Evolutionary conservation across 306 rosid species (phyloP).

Genomic region (Casuarina glauca): DNA sequence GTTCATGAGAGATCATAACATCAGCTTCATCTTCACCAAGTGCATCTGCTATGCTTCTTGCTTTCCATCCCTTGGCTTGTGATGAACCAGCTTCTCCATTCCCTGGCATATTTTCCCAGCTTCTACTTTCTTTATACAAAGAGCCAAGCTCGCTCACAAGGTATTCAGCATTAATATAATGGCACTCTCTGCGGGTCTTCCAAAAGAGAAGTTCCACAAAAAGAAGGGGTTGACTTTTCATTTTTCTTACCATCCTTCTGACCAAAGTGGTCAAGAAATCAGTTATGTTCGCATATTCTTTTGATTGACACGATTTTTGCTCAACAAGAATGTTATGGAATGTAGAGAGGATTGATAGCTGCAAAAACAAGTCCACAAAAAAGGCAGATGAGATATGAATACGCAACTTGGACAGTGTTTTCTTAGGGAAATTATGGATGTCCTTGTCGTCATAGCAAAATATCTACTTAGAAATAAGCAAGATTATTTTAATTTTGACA

Average conservation of each 20-base stretch:
- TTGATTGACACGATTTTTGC: conserved; percentile 70
- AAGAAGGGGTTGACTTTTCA: conserved; percentile 84
- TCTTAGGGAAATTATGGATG: neutral
- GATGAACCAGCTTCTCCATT: conserved; percentile 54
- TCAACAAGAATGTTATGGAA: conserved; percentile 76
- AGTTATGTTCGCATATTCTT: conserved; percentile 58
- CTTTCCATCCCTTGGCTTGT: conserved; percentile 46
- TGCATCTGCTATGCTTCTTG: conserved; percentile 84
- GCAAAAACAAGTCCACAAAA: conserved; percentile 34
- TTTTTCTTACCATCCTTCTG: conserved; percentile 81
- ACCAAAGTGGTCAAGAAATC: conserved; percentile 67
- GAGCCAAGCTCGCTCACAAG: conserved; percentile 76
- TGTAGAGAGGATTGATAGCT: conserved; percentile 76
- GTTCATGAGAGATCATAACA: conserved; percentile 66
- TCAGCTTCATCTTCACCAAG: conserved; percentile 99
- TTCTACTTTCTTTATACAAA: conserved; percentile 54
- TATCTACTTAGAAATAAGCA: neutral
- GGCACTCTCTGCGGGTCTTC: conserved; percentile 94
- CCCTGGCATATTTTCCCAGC: conserved; percentile 45
- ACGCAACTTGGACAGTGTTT: conserved; percentile 12
- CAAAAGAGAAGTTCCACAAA: conserved; percentile 89
- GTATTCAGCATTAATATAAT: conserved; percentile 82
- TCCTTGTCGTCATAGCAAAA: neutral
- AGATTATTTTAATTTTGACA: neutral
- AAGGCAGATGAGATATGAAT: conserved; percentile 25